A percentile compares a stretch with the other conserved stretches of the same genome.
phyloP scores from a whole-genome alignment of 2,329 filamentous ascomycete species.

The Davidsoniella neocaledoniae region DNA sequence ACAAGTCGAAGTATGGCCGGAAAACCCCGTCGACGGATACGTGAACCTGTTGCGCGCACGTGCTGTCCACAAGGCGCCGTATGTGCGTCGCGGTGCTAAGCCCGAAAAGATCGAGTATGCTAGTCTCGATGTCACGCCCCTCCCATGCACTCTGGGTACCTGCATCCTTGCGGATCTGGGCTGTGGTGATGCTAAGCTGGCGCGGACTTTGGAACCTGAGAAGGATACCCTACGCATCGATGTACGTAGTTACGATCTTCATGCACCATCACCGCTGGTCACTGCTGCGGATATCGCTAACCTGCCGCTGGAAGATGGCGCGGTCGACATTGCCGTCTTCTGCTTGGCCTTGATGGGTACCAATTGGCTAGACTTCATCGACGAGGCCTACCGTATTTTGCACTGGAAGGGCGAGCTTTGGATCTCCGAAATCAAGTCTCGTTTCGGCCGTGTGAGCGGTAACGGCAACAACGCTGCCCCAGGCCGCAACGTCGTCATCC shows the following conservation, averaged over 20 bases:
- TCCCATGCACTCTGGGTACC: constrained; percentile 55
- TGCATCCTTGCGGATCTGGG: constrained; percentile 82
- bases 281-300: constrained; percentile 79
- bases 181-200: constrained; percentile 78
- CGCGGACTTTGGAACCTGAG: constrained; percentile 47
- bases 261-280: constrained; percentile 58
- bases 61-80: constrained; percentile 24
- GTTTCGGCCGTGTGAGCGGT: constrained; percentile 41
- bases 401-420: constrained; percentile 92
- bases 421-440: constrained; percentile 92
- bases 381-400: constrained; percentile 84
- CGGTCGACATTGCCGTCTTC: constrained; percentile 78
- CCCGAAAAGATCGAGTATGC: constrained; percentile 16
- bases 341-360: constrained; percentile 97
- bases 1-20: constrained; percentile 90
- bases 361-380: constrained; percentile 93
- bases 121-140: constrained; percentile 25
- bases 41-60: constrained; percentile 53
- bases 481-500: constrained; percentile 32
- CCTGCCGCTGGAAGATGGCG: constrained; percentile 57
- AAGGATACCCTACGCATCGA: constrained; percentile 52
- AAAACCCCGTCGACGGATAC: constrained; percentile 87
- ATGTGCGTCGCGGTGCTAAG: constrained; percentile 14
- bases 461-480: constrained; percentile 18
- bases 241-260: constrained; percentile 74